Percentiles rank a stretch among this genome's conserved stretches.
phyloP scores from a whole-genome alignment of 1,284 basidiomycete species.

The Lignosus rhinocerotis region DNA sequence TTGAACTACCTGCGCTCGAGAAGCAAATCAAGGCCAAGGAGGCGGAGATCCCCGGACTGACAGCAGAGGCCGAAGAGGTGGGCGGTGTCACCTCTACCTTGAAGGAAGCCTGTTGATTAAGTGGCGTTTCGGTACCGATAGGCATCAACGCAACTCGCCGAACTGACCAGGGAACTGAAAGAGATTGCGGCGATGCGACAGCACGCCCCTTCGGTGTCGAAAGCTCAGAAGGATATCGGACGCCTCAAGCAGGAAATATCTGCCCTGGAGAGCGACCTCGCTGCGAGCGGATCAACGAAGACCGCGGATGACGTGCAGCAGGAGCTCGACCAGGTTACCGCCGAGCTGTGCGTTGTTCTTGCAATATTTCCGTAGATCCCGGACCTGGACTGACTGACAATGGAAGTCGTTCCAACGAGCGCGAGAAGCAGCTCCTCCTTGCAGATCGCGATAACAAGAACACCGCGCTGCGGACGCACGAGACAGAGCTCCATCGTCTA shows the following conservation, averaged over 20 bases:
- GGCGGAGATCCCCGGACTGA: slow-evolving; percentile 49
- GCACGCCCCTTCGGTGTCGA: slow-evolving; percentile 61
- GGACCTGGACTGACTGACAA: not conserved
- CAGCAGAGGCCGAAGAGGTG: slow-evolving; percentile 60
- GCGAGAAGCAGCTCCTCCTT: slow-evolving; percentile 61
- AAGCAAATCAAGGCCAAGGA: slow-evolving; percentile 62
- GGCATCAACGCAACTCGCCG: slow-evolving; percentile 49
- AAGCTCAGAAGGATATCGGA: slow-evolving; percentile 66
- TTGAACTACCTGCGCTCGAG: slow-evolving; percentile 71
- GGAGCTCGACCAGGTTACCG: slow-evolving; percentile 65
- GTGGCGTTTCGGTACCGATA: slow-evolving; percentile 27
- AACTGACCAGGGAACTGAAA: slow-evolving; percentile 53
- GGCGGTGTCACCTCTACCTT: slow-evolving; percentile 9
- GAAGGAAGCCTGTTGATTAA: not conserved
- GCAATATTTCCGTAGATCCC: not conserved
- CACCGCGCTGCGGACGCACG: slow-evolving; percentile 52
- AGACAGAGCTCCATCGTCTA: slow-evolving; percentile 61
- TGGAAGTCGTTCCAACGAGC: slow-evolving; percentile 66
- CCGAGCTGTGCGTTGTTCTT: slow-evolving; percentile 60
- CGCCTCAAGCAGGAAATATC: slow-evolving; percentile 65
- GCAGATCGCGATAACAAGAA: slow-evolving; percentile 71
- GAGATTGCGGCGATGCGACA: slow-evolving; percentile 69
- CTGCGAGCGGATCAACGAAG: slow-evolving; percentile 72
- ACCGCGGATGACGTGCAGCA: slow-evolving; percentile 84
- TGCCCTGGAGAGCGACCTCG: slow-evolving; percentile 71